These are phyloP conservation scores for Martiniozyma abietophila DNA, from an alignment of 805 yeast genomes.

Conservation along the genomic window DNA sequence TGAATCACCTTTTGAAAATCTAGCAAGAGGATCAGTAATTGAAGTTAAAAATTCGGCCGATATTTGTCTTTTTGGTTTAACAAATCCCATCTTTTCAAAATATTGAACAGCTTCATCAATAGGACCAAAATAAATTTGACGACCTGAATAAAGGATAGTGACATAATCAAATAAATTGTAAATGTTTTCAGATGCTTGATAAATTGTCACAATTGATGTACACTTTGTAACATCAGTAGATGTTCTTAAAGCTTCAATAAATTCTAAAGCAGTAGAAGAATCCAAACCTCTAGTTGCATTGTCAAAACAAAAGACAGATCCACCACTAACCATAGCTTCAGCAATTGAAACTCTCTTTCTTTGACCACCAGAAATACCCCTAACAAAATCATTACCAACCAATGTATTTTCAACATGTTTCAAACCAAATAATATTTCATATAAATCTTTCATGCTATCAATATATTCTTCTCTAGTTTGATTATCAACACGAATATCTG, in stretches of 20 bases:
- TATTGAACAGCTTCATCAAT: constrained; percentile 42
- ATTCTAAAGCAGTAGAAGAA: constrained; percentile 63
- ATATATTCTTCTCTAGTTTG: constrained; percentile 32
- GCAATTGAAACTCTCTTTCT: constrained; percentile 64
- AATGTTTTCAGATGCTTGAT: constrained; percentile 60
- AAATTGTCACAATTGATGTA: constrained; percentile 56
- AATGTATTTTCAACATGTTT: constrained; percentile 52
- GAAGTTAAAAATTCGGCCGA: constrained; percentile 62
- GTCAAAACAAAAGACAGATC: constrained; percentile 53
- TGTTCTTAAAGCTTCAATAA: constrained; percentile 48
- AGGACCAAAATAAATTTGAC: constrained; percentile 53
- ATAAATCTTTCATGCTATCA: constrained; percentile 35
- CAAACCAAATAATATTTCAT: constrained; percentile 46
- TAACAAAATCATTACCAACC: constrained; percentile 57
- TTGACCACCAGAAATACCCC: constrained; percentile 71
- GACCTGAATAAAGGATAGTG: constrained; percentile 50
- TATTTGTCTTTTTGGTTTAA: constrained; percentile 54
- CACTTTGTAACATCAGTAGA: constrained; percentile 46
- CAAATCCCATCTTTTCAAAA: constrained; percentile 53
- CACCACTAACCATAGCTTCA: constrained; percentile 48
- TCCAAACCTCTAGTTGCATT: constrained; percentile 66
- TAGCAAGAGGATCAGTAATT: constrained; percentile 56
- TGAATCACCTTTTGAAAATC: constrained; percentile 38
- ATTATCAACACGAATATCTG: constrained; percentile 33
- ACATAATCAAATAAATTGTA: constrained; percentile 54